Evolutionary conservation across 352 stramenopile genomes (phyloP).

Genomic region (Hyaloperonospora arabidopsidis): DNA sequence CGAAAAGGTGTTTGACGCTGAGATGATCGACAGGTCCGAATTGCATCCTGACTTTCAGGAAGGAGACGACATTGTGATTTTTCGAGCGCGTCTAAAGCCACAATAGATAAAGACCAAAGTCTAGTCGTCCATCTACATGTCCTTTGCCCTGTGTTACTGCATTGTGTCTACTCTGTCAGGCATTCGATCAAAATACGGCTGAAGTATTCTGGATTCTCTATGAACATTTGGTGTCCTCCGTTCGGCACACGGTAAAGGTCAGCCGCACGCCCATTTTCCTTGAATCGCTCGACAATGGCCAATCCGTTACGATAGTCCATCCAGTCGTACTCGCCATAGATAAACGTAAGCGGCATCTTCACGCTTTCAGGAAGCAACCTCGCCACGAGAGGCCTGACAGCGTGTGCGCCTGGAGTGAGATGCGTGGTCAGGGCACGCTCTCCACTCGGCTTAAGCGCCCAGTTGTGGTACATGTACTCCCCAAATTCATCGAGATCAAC

Average conservation of each 20-base stretch:
- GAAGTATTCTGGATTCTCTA: conserved; percentile 72
- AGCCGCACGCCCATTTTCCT: conserved; percentile 23
- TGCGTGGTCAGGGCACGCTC: conserved; percentile 73
- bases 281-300: conserved; percentile 56
- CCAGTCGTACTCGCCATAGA: conserved; percentile 80
- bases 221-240: conserved; percentile 73
- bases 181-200: conserved; percentile 53
- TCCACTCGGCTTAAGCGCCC: conserved; percentile 66
- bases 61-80: conserved; percentile 51
- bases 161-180: conserved; percentile 14
- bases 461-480: conserved; percentile 84
- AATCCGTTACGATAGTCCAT: conserved; percentile 75
- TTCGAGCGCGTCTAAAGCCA: conserved; percentile 35
- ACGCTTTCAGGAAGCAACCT: conserved; percentile 46
- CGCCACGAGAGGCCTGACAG: conserved; percentile 58
- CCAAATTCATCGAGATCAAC: conserved; percentile 52
- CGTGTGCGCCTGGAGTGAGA: conserved; percentile 58
- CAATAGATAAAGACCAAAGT: conserved; percentile 5
- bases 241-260: conserved; percentile 56
- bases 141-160: not conserved
- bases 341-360: conserved; percentile 76
- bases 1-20: conserved; percentile 40
- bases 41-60: conserved; percentile 63
- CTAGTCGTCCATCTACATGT: conserved; percentile 7
- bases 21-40: conserved; percentile 31